Percentiles rank a stretch among this genome's conserved stretches.
phyloP scores from a whole-genome alignment of 768 basidiomycete genomes.

The Mycena galericulata region DNA sequence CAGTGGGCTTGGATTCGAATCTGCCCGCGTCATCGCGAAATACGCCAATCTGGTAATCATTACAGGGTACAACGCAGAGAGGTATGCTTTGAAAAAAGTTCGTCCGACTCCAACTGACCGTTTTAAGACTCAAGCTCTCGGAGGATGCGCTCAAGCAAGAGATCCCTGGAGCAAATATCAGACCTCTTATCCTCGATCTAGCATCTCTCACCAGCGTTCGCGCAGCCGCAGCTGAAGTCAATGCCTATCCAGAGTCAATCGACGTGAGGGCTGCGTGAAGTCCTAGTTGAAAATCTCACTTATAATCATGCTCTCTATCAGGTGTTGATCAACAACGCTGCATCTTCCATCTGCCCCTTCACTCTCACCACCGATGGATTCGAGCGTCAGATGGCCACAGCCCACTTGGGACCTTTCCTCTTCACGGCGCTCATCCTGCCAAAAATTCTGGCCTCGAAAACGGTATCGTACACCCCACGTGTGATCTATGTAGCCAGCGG shows the following conservation, averaged over 20 bases:
- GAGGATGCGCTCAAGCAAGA: conserved; percentile 17
- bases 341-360: conserved; percentile 11
- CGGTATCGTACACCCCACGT: conserved; percentile 11
- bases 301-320: neutral
- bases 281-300: too few species aligned
- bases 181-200: conserved; percentile 27
- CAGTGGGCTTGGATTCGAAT: conserved; percentile 27
- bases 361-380: conserved; percentile 20
- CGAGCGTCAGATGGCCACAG: conserved; percentile 25
- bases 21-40: conserved; percentile 21
- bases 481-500: conserved; percentile 26
- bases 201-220: conserved; percentile 24
- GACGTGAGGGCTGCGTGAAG: conserved; percentile 19
- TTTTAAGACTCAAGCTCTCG: conserved; percentile 28
- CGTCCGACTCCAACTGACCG: too few species aligned
- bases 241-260: conserved; percentile 26
- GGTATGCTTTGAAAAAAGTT: too few species aligned
- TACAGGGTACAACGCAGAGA: conserved; percentile 30
- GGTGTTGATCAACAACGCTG: conserved; percentile 34
- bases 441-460: conserved; percentile 8
- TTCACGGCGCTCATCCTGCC: conserved; percentile 28
- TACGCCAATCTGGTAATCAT: conserved; percentile 29
- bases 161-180: conserved; percentile 27
- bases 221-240: conserved; percentile 29
- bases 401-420: conserved; percentile 31